Evolutionary conservation across 208 protist genomes (phyloP), one percentile per base, ranked within the genome.

Genomic region (Acanthamoeba polyphaga): DNA sequence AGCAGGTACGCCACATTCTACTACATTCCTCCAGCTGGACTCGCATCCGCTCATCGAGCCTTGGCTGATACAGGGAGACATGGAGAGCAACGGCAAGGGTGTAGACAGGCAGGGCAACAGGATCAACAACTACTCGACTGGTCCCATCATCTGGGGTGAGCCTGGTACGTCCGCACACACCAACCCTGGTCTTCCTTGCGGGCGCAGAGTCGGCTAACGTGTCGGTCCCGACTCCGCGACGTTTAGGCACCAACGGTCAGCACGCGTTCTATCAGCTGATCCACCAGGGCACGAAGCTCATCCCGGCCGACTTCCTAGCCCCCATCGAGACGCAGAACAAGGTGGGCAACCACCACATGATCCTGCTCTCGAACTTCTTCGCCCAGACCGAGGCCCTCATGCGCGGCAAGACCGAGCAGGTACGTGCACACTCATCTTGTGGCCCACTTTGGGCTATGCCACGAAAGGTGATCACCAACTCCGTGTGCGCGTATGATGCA

Each of bases 361-460:
- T 99, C 68, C 97, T 99, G 12, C 98, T 99, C 95, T 98, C 98
- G 78, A 99, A 99, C 96, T 99, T 98, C 95, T 99, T 99, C 95
- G 99, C 99, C 17, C 99, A 99, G 96, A 99, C 99, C 2, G 99
- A 99, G 96, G 99, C 99, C 7, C 96, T 99, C n/a, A 99, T 99
- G 98, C 97, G 98, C 13, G 99, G 98, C 34, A 99, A 99, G 96
- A 99, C 94, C 46, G 87, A 95, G 49, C 97, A 99, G 95, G 98
- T 98, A 9, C 94, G 95, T n/a, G 0, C 19, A 27, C 64, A 51
- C 12, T 51, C 46, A 13, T 70, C n/a, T 24, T 32, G 27, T 2
- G 27, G 53, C 53, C 9, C 9, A 1, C 53, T 17, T 58, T 4
- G 53, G 53, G 3, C 13, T 58, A 19, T 58, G 53, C 9, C 13